Evolutionary conservation across 805 yeast species (phyloP).

Genomic region (Starmerella vaccinii): DNA sequence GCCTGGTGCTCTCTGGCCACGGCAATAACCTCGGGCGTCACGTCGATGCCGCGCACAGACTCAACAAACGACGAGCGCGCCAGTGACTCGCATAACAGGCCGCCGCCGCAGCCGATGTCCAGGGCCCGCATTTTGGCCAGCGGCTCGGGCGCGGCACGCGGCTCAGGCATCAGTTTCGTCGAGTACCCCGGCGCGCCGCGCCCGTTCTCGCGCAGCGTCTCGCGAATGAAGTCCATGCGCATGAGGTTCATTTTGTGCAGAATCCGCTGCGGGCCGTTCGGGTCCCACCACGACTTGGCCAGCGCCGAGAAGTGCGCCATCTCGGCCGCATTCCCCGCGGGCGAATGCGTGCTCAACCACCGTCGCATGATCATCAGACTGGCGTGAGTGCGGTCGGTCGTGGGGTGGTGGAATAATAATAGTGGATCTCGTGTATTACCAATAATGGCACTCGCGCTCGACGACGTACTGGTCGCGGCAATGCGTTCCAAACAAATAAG

Average conservation of each 20-base stretch:
- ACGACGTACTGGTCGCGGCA: too few relatives aligned
- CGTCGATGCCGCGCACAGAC: slow-evolving; percentile 70
- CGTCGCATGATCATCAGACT: background rate
- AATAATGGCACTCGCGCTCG: background rate
- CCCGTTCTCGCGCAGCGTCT: slow-evolving; percentile 45
- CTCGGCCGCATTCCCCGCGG: slow-evolving; percentile 39
- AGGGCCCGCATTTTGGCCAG: slow-evolving; percentile 45
- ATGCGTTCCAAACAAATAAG: too few relatives aligned
- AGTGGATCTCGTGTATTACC: background rate
- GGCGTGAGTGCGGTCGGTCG: too few relatives aligned
- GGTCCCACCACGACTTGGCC: slow-evolving; percentile 98
- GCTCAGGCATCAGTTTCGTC: slow-evolving; percentile 51
- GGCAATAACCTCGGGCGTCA: slow-evolving; percentile 68
- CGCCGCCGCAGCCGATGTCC: slow-evolving; percentile 99
- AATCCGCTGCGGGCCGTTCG: slow-evolving; percentile 82
- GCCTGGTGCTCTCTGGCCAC: slow-evolving; percentile 65
- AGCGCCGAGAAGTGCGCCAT: slow-evolving; percentile 70
- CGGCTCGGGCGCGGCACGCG: slow-evolving; percentile 29
- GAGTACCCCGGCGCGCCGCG: slow-evolving; percentile 60
- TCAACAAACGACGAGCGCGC: slow-evolving; percentile 58
- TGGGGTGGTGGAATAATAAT: background rate
- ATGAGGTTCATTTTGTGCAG: slow-evolving; percentile 88
- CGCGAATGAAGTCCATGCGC: slow-evolving; percentile 75
- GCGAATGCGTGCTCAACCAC: slow-evolving; percentile 5
- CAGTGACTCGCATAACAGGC: slow-evolving; percentile 74